phyloP scores from a whole-genome alignment of 139 green algal genomes.

The Picochlorum sp. region DNA sequence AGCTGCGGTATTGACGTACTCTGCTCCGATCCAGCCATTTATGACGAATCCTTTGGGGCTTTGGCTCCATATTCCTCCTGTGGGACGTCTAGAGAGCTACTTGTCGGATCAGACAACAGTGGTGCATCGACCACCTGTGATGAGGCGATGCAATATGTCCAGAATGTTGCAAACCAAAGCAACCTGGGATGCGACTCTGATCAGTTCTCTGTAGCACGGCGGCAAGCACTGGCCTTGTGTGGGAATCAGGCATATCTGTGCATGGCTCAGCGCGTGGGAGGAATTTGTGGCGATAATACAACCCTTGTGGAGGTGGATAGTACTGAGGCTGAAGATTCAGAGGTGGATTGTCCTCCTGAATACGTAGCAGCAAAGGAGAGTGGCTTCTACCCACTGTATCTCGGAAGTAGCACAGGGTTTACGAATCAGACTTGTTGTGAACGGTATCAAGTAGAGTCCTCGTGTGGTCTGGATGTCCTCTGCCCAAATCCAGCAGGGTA shows the following conservation, averaged over 20 bases:
- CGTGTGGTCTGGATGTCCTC: no score
- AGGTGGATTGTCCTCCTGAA: no score
- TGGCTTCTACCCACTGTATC: no score
- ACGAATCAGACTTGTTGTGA: no score
- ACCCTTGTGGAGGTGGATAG: no score
- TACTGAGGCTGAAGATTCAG: no score
- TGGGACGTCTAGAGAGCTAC: not conserved
- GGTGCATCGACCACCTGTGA: not conserved
- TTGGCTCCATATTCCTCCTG: constrained; percentile 1
- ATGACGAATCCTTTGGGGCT: not conserved
- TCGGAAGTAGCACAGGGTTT: no score
- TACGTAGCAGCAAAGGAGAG: no score
- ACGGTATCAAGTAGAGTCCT: no score
- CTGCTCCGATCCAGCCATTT: not conserved
- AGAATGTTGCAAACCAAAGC: not conserved
- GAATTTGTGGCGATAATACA: no score
- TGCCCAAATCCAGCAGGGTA: no score
- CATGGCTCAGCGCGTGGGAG: no score
- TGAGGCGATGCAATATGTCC: not conserved
- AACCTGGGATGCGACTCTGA: not conserved
- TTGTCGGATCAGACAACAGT: not conserved
- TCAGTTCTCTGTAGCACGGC: not conserved
- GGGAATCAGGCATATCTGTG: not conserved
- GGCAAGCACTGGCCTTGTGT: not conserved
- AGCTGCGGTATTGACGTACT: not conserved